phyloP scores from a whole-genome alignment of 129 eudicot species.

The Logfia minima region DNA sequence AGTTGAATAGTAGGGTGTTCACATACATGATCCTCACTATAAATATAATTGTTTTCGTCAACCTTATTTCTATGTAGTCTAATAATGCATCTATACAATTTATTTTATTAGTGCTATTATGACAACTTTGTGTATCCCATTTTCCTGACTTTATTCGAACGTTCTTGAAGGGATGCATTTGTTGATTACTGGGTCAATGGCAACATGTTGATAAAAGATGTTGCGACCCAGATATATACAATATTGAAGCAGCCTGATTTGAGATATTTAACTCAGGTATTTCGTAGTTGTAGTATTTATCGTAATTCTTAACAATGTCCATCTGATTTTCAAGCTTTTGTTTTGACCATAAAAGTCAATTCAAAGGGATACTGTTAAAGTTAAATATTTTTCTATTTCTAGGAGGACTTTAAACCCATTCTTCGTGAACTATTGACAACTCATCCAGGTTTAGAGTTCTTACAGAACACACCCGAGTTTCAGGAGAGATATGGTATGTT shows the following conservation, averaged over 20 bases:
- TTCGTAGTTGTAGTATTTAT: neutral
- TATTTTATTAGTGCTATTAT: neutral
- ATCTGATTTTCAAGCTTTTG: neutral
- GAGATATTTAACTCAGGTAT: conserved; percentile 62
- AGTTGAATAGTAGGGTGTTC: neutral
- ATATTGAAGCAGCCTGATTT: conserved; percentile 72
- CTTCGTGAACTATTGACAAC: conserved; percentile 18
- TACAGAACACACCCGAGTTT: conserved; percentile 18
- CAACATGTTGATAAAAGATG: conserved; percentile 67
- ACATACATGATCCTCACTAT: neutral
- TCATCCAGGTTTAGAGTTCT: conserved; percentile 19
- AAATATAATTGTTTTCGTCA: neutral
- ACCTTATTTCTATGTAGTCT: neutral
- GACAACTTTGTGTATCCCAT: neutral
- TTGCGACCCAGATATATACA: conserved; percentile 61
- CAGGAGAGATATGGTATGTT: conserved; percentile 21
- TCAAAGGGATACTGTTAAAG: neutral
- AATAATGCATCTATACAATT: neutral
- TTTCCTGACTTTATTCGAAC: conserved; percentile 2
- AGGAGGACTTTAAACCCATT: conserved; percentile 22
- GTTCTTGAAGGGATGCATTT: conserved; percentile 70
- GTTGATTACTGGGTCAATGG: conserved; percentile 79
- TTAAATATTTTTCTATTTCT: neutral
- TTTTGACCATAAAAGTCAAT: neutral
- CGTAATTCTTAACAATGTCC: neutral